Conservation (phyloP, 768 basidiomycete genomes). For the Lentinula boryana region DNA sequence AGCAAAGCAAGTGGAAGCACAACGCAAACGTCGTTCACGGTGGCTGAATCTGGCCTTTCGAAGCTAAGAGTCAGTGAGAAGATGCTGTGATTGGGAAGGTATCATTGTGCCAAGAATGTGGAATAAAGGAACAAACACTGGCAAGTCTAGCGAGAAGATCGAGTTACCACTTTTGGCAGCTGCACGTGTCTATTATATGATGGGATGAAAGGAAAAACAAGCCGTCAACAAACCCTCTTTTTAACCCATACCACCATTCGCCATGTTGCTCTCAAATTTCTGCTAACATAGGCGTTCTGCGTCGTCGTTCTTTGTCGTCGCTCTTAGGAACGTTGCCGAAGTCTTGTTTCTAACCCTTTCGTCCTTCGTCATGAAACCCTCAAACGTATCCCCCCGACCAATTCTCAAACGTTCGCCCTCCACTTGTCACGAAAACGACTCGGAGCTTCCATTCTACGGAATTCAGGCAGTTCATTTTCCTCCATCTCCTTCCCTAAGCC, state of each 20-base stretch:
- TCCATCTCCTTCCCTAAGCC: slow-evolving; percentile 45
- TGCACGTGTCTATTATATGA: neutral
- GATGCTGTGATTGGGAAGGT: neutral
- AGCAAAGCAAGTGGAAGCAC: neutral
- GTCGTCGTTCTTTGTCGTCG: slow-evolving; percentile 6
- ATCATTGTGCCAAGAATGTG: neutral
- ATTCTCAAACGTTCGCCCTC: slow-evolving; percentile 48
- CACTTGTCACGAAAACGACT: slow-evolving; percentile 14
- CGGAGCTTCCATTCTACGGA: slow-evolving; percentile 16
- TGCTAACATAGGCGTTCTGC: slow-evolving; percentile 1
- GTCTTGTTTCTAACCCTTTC: neutral
- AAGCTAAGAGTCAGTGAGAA: neutral
- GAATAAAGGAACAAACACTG: neutral
- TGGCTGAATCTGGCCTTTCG: neutral
- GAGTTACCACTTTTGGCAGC: neutral
- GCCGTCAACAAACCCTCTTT: slow-evolving; percentile 2
- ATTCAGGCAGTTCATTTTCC: slow-evolving; percentile 44
- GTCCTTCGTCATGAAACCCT: neutral
- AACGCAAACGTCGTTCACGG: neutral
- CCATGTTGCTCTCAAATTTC: slow-evolving; percentile 4
- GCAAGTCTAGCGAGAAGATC: neutral
- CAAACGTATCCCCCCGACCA: slow-evolving; percentile 37
- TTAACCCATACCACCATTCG: slow-evolving; percentile 4
- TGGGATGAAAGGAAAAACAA: neutral
- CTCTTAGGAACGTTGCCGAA: neutral